These are phyloP conservation scores for Dendrobium officinale DNA, from an alignment of 106 monocot genomes.

Conservation along the genomic window DNA sequence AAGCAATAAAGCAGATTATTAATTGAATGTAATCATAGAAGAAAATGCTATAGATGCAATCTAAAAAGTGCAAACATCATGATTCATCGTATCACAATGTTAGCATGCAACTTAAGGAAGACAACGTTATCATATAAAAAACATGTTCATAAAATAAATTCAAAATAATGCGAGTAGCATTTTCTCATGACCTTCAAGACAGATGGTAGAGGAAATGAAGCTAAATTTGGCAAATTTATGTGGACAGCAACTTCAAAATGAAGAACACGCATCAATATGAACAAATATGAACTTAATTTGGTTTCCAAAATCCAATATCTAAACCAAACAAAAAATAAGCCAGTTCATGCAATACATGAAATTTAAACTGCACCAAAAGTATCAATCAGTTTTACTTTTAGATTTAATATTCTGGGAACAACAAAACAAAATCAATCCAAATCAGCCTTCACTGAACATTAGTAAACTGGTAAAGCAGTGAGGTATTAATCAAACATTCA, in stretches of 20 bases:
- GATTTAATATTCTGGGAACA: not conserved
- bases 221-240: not conserved
- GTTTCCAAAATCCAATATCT: not conserved
- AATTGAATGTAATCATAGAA: no score
- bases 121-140: not conserved
- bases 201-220: not conserved
- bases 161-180: no score
- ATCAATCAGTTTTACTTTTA: not conserved
- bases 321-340: not conserved
- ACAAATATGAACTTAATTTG: not conserved
- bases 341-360: not conserved
- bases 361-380: not conserved
- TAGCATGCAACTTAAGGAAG: no score
- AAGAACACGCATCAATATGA: not conserved
- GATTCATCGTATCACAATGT: no score
- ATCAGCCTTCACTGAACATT: not conserved
- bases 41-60: no score
- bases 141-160: not conserved
- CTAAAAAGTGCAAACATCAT: no score
- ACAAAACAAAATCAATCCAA: not conserved
- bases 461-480: not conserved
- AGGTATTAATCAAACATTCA: not conserved
- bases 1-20: no score
- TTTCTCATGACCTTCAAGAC: not conserved
- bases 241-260: not conserved